These are phyloP conservation scores for Boletus edulis DNA, from an alignment of 768 basidiomycete species.

Conservation along the genomic window DNA sequence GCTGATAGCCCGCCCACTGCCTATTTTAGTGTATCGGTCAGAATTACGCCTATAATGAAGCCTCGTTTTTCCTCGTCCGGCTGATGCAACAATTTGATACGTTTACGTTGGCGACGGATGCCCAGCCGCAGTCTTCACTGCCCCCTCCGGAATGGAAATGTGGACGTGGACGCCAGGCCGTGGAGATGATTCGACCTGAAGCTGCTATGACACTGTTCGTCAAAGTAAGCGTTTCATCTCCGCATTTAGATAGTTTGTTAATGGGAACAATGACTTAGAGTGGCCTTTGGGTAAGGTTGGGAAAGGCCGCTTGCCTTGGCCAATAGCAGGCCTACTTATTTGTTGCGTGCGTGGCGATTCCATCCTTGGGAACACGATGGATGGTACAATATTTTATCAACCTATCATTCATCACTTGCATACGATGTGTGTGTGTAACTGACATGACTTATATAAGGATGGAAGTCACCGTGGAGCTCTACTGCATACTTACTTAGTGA, in stretches of 20 bases:
- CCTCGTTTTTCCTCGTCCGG: conserved; percentile 67
- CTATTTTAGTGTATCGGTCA: conserved; percentile 59
- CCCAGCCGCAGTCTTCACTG: conserved; percentile 58
- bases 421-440: conserved; percentile 2
- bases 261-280: conserved; percentile 37
- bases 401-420: conserved; percentile 11
- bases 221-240: conserved; percentile 45
- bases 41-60: conserved; percentile 76
- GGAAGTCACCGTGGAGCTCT: background rate
- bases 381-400: conserved; percentile 10
- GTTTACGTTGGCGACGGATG: conserved; percentile 58
- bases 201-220: conserved; percentile 63
- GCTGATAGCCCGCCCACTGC: conserved; percentile 17
- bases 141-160: conserved; percentile 58
- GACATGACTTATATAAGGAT: background rate
- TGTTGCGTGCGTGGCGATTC: background rate
- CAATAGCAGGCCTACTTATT: background rate
- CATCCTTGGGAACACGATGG: background rate
- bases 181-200: conserved; percentile 62
- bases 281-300: conserved; percentile 57
- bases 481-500: no score
- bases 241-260: conserved; percentile 1
- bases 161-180: conserved; percentile 43
- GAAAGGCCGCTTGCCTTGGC: conserved; percentile 22
- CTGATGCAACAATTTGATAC: conserved; percentile 63